Percentiles rank a stretch among this genome's conserved stretches.
Conservation (phyloP, 176 grass and related monocot genomes). For the Luzula sylvatica region DNA sequence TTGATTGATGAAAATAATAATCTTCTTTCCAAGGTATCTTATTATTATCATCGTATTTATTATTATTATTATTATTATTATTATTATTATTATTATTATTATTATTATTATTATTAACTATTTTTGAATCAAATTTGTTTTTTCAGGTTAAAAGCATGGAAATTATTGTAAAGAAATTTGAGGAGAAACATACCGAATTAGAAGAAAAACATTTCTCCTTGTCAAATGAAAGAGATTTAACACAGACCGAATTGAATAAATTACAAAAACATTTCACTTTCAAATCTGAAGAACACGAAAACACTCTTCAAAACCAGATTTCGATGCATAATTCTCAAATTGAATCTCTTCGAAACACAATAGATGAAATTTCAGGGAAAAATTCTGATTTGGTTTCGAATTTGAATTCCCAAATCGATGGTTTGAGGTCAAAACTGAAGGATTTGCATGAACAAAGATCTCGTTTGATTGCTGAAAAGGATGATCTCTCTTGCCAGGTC, state of each 20-base stretch:
- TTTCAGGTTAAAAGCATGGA: conserved; percentile 52
- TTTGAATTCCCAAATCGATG: conserved; percentile 20
- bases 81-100: conserved; percentile 22
- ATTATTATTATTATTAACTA: not conserved
- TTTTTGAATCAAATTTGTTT: conserved; percentile 14
- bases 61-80: conserved; percentile 20
- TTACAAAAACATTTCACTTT: conserved; percentile 14
- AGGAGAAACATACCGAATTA: conserved; percentile 14
- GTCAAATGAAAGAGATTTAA: conserved; percentile 8
- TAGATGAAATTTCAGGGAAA: conserved; percentile 8
- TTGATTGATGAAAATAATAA: conserved; percentile 47
- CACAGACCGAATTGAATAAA: not conserved
- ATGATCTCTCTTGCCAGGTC: conserved; percentile 18
- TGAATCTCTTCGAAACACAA: conserved; percentile 16
- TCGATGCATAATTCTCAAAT: conserved; percentile 8
- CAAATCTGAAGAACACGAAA: conserved; percentile 20
- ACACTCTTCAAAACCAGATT: conserved; percentile 10
- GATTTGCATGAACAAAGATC: conserved; percentile 28
- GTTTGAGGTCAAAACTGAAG: conserved; percentile 16
- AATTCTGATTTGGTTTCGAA: conserved; percentile 11
- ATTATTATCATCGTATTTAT: too few relatives aligned
- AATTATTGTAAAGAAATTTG: conserved; percentile 15
- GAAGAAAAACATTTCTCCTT: conserved; percentile 13
- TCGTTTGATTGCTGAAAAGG: conserved; percentile 21
- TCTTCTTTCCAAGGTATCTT: conserved; percentile 49